Base-by-base conservation (phyloP, 495 filamentous ascomycete genomes). In the Schizothecium vesticola region DNA sequence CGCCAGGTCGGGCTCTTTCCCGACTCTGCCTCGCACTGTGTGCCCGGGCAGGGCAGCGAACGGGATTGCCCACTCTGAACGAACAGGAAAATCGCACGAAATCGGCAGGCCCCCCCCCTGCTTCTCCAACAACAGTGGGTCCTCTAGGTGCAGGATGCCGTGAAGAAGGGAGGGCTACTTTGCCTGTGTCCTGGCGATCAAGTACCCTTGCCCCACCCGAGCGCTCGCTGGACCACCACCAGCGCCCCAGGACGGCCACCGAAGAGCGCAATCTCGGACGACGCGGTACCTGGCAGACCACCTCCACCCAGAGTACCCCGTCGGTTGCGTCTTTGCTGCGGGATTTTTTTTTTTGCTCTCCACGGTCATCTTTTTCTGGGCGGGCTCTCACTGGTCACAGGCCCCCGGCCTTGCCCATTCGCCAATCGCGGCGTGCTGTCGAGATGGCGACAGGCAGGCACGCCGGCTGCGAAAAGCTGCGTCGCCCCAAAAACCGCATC, bases 271-370 rank as follows among this genome's bases (percentile, higher is more conserved):
- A 59, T 66, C 51, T 57, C 56, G 58, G 33, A 26, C 22, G 55
- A 9, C 64, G 56, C 71, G 72, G 71, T 79, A 79, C 77, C 69
- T 77, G 61, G 26, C 51, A 56, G 63, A 29, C 63, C 24, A 63
- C 68, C 66, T 51, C 70, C 68, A 66, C 69, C 63, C 19, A 69
- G 31, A 9, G 76, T 77, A 78, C 72, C 73, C 31, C 26, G 59
- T 59, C 28, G 64, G 51, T 43, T 64, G 25, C 33, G 31, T 29
- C 33, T 62, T 67, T 61, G 29, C 69, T 79, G 77, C 75, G 77
- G 75, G 75, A 79, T 79, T 79, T 79, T 77, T 74, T 69, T 71
- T 68, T 70, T 71, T 70, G 57, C 56, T 26, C 56, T 65, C 64
- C 64, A 33, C 28, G 63, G 56, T 66, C 56, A 43, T 16, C 12